phyloP scores from a whole-genome alignment of 345 rosid species.

The Eucalyptus sideroxylon region DNA sequence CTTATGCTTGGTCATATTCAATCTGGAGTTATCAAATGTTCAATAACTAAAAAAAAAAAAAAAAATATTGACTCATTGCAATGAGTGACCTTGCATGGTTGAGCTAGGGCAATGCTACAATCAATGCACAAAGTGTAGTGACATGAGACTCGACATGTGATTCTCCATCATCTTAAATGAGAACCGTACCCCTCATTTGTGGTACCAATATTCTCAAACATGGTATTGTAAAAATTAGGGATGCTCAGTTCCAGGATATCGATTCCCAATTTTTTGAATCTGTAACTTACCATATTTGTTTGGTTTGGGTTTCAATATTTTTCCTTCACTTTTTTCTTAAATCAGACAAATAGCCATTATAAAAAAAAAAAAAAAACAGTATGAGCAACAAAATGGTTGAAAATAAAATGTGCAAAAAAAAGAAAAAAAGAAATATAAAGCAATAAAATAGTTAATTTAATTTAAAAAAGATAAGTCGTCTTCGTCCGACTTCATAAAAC shows the following conservation, averaged over 20 bases:
- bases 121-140: neutral
- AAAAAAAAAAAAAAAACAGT: too few species aligned
- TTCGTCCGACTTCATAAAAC: fast-evolving
- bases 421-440: neutral
- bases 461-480: neutral
- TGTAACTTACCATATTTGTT: too few species aligned
- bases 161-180: neutral
- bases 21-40: too few species aligned
- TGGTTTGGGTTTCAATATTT: fast-evolving
- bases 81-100: neutral
- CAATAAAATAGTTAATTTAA: neutral
- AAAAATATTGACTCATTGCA: neutral
- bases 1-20: neutral
- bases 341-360: neutral
- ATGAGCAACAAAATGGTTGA: neutral
- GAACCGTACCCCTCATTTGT: neutral
- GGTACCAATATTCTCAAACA: neutral
- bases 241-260: fast-evolving
- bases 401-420: too few species aligned
- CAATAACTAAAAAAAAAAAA: neutral
- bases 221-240: fast-evolving
- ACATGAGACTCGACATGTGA: neutral
- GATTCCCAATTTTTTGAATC: too few species aligned
- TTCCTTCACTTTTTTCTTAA: neutral
- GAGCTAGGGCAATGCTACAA: neutral